Conservation (phyloP, 306 rosid species). For the Begonia masoniana region DNA sequence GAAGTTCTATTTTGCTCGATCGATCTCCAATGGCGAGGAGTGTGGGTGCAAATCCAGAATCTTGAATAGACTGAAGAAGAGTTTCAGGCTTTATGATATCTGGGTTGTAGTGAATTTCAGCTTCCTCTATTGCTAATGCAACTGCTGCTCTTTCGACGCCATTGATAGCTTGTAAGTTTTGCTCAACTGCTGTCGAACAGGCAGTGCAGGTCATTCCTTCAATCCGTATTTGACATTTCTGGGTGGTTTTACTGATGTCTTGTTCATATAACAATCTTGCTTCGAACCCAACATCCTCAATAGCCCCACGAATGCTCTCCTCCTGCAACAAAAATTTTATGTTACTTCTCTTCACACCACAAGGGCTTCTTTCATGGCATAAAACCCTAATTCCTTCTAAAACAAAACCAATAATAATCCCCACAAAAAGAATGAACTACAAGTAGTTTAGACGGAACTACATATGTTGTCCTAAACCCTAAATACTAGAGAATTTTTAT, state of each 20-base stretch:
- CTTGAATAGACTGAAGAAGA: conserved; percentile 30
- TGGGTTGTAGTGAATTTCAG: conserved; percentile 56
- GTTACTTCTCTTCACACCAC: no score
- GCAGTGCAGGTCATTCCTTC: conserved; percentile 82
- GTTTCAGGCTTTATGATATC: conserved; percentile 27
- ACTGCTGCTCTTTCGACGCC: conserved; percentile 55
- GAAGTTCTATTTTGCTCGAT: conserved; percentile 53
- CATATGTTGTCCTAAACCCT: no score
- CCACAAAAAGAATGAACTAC: no score
- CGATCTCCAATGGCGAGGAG: conserved; percentile 50
- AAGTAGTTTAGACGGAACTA: no score
- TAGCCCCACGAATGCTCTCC: conserved; percentile 50
- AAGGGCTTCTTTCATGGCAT: no score
- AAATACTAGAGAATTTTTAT: no score
- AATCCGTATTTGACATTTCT: conserved; percentile 50
- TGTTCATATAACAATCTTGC: conserved; percentile 29
- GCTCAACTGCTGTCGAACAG: conserved; percentile 64
- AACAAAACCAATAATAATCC: no score
- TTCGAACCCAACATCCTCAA: conserved; percentile 68
- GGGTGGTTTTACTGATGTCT: conserved; percentile 20
- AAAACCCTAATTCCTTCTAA: no score
- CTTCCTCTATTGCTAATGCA: conserved; percentile 75
- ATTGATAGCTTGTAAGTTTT: conserved; percentile 27
- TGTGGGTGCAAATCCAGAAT: conserved; percentile 47
- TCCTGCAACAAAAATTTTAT: conserved; percentile 21